Base-by-base conservation (phyloP, 2,329 filamentous ascomycete genomes). In the Apiospora sp. region DNA sequence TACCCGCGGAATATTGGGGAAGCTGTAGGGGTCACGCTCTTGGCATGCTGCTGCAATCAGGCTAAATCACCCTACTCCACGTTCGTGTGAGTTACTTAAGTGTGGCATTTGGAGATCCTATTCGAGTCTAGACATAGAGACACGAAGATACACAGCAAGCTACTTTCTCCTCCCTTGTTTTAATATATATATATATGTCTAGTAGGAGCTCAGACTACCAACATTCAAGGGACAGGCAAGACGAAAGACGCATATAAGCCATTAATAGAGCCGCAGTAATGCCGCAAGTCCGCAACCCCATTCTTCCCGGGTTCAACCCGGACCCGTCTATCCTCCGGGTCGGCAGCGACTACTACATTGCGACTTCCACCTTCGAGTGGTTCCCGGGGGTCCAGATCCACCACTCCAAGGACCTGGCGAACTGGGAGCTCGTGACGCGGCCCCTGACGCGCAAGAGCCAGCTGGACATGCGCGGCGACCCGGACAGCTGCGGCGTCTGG, bases 401-500 rank as follows among this genome's bases (percentile, higher is more conserved):
- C 75, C 86, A 87, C 78, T 88, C 87, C 34, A 83, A 77, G 44
- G 87, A 89, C 72, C 82, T 89, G 4, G 86, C 86, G 48, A 88
- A 88, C 78, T 89, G 87, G 87, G 81, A 83, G 13, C 81, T 89
- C 6, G 76, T 83, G 14, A 81, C 78, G 0, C 86, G 87, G 0
- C 87, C 87, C 0, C 79, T 89, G 44, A 86, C 71, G 27, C 86
- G 87, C 74, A 86, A 85, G 75, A 82, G 78, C 67, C 88, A 89
- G 78, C 82, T 89, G 3, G 87, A 89, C 75, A 87, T 90, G 87
- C 86, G 88, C 22, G 87, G 88, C n/a, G 82, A 89, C 76, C 88
- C 88, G 0, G 88, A 90, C 77, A 88, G 87, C 78, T 89, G 88
- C 75, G 89, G 88, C 49, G 82, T 92, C n/a, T 92, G 90, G 89